Evolutionary conservation across 306 rosid species (phyloP), one percentile per base, ranked within the genome.

Genomic region (Rubus parviflorus): DNA sequence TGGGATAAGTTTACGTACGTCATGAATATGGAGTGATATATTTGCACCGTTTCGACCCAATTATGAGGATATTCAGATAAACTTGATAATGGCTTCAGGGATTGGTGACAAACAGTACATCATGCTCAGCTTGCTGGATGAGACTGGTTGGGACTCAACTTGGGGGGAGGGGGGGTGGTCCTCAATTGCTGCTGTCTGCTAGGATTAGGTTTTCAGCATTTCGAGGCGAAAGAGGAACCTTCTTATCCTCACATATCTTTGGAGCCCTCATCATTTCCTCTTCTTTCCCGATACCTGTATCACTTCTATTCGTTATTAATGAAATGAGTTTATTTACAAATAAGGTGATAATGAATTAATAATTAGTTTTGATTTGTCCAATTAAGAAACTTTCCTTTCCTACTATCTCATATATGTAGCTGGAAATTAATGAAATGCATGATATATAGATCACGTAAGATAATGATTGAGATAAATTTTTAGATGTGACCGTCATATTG

Each of bases 131-230:
- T 60, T 9, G 22, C n/a, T 62, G 45, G 68, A 11, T 71, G 63
- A 49, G 75, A 70, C 11, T 45, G 2, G 40, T 20, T 68, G 53
- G 47, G 56, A 46, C 52, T 56, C 54, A 6, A 25, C 12, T 63
- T 63, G 46, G 46, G 69, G 23, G 7, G 69, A 2, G 46, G 78
- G 7, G 69, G 46, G 46, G 78, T 74, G 78, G 70, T 74, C 78
- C 78, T 60, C 70, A 0, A 60, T 45, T 6, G 57, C 73, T 25
- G 74, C 74, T 15, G 43, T 7, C 16, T 17, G 35, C 54, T 43
- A 2, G 49, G 72, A 65, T 75, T 17, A 40, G 65, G 56, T 49
- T 79, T 90, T 81, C 37, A 82, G 86, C 85, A 74, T 49, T 85
- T 82, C 88, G 81, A 88, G 90, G 60, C 51, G 11, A 43, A 54